Base-by-base conservation (phyloP, 805 yeast species). In the Grigorovia jiainica region DNA sequence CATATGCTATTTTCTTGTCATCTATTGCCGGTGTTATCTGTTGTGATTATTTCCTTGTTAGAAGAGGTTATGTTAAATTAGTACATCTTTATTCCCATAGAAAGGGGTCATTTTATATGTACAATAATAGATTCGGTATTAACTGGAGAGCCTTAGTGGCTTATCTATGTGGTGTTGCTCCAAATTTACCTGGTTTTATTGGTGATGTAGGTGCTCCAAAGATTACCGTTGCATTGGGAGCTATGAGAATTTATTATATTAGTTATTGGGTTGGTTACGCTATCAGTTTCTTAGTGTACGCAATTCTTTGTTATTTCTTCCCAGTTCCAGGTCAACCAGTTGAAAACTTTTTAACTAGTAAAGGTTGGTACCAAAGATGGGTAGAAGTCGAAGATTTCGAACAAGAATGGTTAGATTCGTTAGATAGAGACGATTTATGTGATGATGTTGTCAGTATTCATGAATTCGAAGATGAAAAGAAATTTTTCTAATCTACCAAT, bases 81-180 rank as follows among this genome's bases (percentile, higher is more conserved):
- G 70, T 74, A 38, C 87, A 82, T 47, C 63, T 86, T 43, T 87
- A 80, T 65, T 57, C 72, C 57, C 47, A 64, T 58, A 52, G 50
- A 36, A 51, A 49, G 20, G 56, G 54, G 15, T 49, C 70, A 58
- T 53, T 64, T 60, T 47, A 63, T 65, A 50, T 83, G 82, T 70
- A 72, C 65, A 34, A 34, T 58, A 67, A 68, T 65, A 51, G 46
- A 23, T 54, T 58, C 44, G 95, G 95, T 24, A 54, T 75, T 63
- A 83, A 84, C 58, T 82, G 89, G 84, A 72, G 92, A 51, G 95
- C 89, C 1, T 78, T 73, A 50, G 77, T 72, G 27, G 90, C 94
- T 1, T 86, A 63, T 44, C 27, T 61, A 17, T 52, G 62, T 42
- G 68, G 69, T 43, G 58, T 64, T 38, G 64, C 61, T 7, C 69